Evolutionary conservation across 1,284 basidiomycete species (phyloP).

Genomic region (Pseudozyma thailandica): DNA sequence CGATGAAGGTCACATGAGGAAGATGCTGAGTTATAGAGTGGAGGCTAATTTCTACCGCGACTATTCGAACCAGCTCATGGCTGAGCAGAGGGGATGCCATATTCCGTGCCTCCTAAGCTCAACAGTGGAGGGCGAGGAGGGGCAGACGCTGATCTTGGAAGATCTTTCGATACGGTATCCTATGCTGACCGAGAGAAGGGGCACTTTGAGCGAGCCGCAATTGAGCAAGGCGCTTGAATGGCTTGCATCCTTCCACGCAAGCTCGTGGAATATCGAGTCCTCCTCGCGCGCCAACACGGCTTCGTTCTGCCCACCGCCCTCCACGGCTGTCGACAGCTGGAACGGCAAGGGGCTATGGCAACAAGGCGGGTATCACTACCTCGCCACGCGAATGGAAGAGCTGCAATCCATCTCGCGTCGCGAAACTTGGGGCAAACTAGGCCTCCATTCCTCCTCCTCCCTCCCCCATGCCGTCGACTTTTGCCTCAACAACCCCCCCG

Average conservation of each 20-base stretch:
- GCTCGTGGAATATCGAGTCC: constrained; percentile 20
- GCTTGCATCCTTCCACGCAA: constrained; percentile 39
- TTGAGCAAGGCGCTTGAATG: constrained; percentile 27
- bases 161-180: constrained; percentile 23
- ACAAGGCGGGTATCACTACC: constrained; percentile 50
- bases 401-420: constrained; percentile 19
- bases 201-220: constrained; percentile 19
- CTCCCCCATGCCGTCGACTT: constrained; percentile 32
- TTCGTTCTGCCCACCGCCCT: constrained; percentile 23
- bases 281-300: not conserved
- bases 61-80: not conserved
- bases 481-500: constrained; percentile 30
- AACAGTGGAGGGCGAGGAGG: not conserved
- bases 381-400: constrained; percentile 26
- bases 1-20: constrained; percentile 47
- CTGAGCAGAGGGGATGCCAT: not conserved
- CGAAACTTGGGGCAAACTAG: constrained; percentile 25
- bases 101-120: constrained; percentile 12
- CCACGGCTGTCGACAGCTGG: constrained; percentile 7
- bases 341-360: constrained; percentile 37
- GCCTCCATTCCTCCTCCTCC: constrained; percentile 21
- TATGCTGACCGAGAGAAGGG: constrained; percentile 25
- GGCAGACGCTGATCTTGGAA: constrained; percentile 20
- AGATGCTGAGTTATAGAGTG: constrained; percentile 45
- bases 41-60: constrained; percentile 51